Percentiles rank a stretch among this genome's conserved stretches.
Evolutionary conservation across 2,329 filamentous ascomycete genomes (phyloP).

Genomic region (Alternaria sp.): DNA sequence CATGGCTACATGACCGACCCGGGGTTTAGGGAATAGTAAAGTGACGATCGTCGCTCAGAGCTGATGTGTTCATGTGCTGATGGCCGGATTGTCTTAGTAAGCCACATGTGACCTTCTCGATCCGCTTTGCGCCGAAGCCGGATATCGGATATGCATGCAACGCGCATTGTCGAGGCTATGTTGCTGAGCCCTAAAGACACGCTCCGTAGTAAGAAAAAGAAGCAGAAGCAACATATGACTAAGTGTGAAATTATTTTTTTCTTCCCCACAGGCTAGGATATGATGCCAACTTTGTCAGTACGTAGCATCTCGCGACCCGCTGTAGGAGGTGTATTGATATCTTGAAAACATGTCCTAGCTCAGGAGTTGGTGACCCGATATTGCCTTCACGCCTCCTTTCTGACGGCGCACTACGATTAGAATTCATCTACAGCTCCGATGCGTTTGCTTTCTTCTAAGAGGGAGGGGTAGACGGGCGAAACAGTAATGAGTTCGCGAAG

Average conservation of each 20-base stretch:
- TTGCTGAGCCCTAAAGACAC: background rate
- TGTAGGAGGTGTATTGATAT: background rate
- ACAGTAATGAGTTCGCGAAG: background rate
- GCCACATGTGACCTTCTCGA: slow-evolving; percentile 15
- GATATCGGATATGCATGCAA: background rate
- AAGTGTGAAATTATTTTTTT: background rate
- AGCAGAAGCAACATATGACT: background rate
- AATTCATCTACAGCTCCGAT: background rate
- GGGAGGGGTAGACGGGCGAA: background rate
- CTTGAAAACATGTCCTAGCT: background rate
- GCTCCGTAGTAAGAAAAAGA: background rate
- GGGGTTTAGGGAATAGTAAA: slow-evolving; percentile 19
- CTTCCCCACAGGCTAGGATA: background rate
- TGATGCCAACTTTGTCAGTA: background rate
- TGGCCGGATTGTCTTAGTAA: slow-evolving; percentile 8
- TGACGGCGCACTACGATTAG: background rate
- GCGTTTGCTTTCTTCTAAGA: background rate
- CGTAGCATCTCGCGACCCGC: background rate
- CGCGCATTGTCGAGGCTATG: background rate
- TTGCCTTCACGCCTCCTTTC: background rate
- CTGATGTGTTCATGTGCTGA: slow-evolving; percentile 14
- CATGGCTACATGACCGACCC: slow-evolving; percentile 12
- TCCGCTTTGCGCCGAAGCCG: slow-evolving; percentile 3
- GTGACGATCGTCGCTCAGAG: slow-evolving; percentile 16
- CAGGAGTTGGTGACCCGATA: background rate